phyloP scores from a whole-genome alignment of 441 rosid genomes.

The Arabidopsis lyrata region DNA sequence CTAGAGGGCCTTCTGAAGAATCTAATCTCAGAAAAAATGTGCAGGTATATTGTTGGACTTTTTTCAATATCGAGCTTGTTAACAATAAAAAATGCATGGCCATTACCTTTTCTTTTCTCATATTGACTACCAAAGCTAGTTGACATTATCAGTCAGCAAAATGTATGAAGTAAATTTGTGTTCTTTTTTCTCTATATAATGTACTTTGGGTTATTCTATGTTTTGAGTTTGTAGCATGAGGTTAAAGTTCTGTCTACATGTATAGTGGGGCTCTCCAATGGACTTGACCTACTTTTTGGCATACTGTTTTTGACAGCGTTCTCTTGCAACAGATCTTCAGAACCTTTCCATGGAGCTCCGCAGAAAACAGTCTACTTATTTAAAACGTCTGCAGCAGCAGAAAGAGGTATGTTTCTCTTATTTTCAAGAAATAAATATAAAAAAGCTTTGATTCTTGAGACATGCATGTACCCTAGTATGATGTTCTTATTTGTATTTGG shows the following conservation, averaged over 20 bases:
- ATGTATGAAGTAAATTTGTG: neutral
- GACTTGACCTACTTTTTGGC: slow-evolving; percentile 44
- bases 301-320: slow-evolving; percentile 70
- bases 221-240: slow-evolving; percentile 7
- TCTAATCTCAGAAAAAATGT: slow-evolving; percentile 90
- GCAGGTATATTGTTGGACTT: slow-evolving; percentile 64
- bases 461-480: neutral
- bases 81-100: neutral
- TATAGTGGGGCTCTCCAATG: slow-evolving; percentile 28
- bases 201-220: neutral
- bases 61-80: neutral
- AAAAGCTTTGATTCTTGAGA: neutral
- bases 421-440: neutral
- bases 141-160: slow-evolving; percentile 14
- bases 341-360: slow-evolving; percentile 91
- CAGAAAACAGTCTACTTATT: slow-evolving; percentile 87
- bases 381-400: slow-evolving; percentile 86
- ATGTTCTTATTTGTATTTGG: slow-evolving; percentile 26
- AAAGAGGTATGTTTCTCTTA: slow-evolving; percentile 57
- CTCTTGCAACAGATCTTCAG: slow-evolving; percentile 97
- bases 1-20: slow-evolving; percentile 77
- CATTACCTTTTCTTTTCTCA: neutral
- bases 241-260: slow-evolving; percentile 36
- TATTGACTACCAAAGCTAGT: neutral
- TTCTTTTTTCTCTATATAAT: neutral